Percentiles rank a stretch among this genome's conserved stretches.
Evolutionary conservation across 805 yeast genomes (phyloP).

Genomic region (Metschnikowia proteae): DNA sequence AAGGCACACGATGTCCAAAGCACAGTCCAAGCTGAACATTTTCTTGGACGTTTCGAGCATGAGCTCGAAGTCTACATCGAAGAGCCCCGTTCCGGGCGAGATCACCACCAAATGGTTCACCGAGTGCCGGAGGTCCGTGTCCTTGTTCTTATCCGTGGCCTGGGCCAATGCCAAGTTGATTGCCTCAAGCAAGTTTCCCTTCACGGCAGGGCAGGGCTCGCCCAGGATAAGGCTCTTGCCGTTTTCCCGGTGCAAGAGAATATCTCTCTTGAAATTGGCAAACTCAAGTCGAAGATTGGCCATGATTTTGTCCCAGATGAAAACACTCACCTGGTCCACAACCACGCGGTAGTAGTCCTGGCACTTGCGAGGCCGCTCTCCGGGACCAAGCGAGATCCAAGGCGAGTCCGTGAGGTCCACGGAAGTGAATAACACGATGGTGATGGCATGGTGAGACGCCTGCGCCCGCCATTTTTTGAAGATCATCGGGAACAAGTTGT

Average conservation of each 20-base stretch:
- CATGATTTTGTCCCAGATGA: slow-evolving; percentile 92
- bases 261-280: slow-evolving; percentile 72
- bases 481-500: slow-evolving; percentile 86
- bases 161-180: slow-evolving; percentile 78
- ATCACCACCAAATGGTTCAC: slow-evolving; percentile 85
- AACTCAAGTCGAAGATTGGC: slow-evolving; percentile 80
- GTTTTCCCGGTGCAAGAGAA: slow-evolving; percentile 45
- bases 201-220: slow-evolving; percentile 75
- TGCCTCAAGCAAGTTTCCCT: slow-evolving; percentile 86
- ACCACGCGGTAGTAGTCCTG: slow-evolving; percentile 88
- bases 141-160: slow-evolving; percentile 71
- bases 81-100: slow-evolving; percentile 91
- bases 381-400: slow-evolving; percentile 59
- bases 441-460: slow-evolving; percentile 86
- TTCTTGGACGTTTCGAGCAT: slow-evolving; percentile 71
- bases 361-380: slow-evolving; percentile 65
- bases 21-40: slow-evolving; percentile 73
- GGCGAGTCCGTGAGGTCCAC: slow-evolving; percentile 56
- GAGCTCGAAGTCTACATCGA: slow-evolving; percentile 82
- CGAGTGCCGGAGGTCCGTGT: slow-evolving; percentile 84
- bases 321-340: slow-evolving; percentile 87
- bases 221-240: slow-evolving; percentile 41
- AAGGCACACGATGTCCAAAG: slow-evolving; percentile 83
- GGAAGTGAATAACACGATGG: slow-evolving; percentile 83
- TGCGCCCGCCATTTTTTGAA: slow-evolving; percentile 83